These are phyloP conservation scores for Crucibulum laeve DNA, from an alignment of 768 basidiomycete genomes.

Conservation along the genomic window DNA sequence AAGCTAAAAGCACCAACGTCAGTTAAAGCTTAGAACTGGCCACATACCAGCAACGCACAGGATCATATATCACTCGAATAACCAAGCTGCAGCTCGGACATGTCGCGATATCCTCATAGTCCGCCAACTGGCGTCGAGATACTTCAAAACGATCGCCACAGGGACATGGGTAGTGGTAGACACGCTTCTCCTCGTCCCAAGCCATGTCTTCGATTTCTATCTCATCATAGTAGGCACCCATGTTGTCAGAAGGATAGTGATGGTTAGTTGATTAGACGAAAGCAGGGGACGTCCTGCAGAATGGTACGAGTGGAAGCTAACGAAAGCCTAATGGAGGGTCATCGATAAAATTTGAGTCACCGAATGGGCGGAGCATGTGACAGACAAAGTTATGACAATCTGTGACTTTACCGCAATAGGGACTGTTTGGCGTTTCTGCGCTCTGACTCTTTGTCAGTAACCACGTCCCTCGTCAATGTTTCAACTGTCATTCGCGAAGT, in stretches of 20 bases:
- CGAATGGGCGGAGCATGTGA: too few relatives aligned
- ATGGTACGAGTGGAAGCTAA: too few relatives aligned
- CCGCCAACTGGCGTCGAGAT: conserved; percentile 72
- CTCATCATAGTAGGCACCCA: conserved; percentile 94
- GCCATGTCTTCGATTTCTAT: conserved; percentile 96
- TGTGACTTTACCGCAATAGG: too few relatives aligned
- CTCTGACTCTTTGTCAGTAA: too few relatives aligned
- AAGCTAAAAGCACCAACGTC: conserved; percentile 43
- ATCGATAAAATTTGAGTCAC: too few relatives aligned
- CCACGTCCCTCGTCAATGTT: too few relatives aligned
- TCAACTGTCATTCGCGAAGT: too few relatives aligned
- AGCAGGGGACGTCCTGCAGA: too few relatives aligned
- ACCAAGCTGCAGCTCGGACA: conserved; percentile 96
- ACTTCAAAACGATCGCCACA: conserved; percentile 99
- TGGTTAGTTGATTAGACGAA: not conserved
- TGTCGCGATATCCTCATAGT: conserved; percentile 91
- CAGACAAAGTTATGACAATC: too few relatives aligned
- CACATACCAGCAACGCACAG: conserved; percentile 52
- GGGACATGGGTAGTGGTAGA: conserved; percentile 96
- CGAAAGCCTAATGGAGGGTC: too few relatives aligned
- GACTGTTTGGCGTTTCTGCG: too few relatives aligned
- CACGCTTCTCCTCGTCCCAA: conserved; percentile 77
- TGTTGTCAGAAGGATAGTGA: conserved; percentile 23
- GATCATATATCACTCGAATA: conserved; percentile 91
- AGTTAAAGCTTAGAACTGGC: conserved; percentile 7